Conservation (phyloP, 2,329 filamentous ascomycete genomes). For the Colletotrichum simmondsii region DNA sequence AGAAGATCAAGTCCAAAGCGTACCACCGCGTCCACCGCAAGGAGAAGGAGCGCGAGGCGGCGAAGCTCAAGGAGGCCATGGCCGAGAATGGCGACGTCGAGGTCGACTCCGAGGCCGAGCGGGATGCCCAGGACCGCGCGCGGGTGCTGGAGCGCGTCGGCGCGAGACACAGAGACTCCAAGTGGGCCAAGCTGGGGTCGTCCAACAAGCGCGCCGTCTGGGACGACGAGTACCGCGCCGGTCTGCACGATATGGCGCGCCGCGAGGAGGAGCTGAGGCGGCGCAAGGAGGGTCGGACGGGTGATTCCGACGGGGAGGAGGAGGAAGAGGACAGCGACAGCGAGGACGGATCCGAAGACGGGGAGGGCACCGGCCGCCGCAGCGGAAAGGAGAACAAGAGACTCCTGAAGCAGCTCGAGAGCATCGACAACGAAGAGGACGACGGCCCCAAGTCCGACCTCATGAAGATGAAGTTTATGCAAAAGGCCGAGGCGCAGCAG, state of each 20-base stretch:
- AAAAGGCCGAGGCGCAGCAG: slow-evolving; percentile 81
- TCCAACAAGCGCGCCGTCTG: slow-evolving; percentile 83
- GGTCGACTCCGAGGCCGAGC: slow-evolving; percentile 73
- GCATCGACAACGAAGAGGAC: slow-evolving; percentile 54
- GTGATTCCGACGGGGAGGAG: slow-evolving; percentile 49
- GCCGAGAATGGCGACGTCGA: slow-evolving; percentile 69
- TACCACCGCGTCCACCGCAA: slow-evolving; percentile 93
- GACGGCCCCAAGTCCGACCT: slow-evolving; percentile 73
- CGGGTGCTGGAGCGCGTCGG: slow-evolving; percentile 88
- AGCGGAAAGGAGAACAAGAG: slow-evolving; percentile 52
- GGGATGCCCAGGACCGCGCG: slow-evolving; percentile 74
- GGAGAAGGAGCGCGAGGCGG: slow-evolving; percentile 67
- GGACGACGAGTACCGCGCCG: slow-evolving; percentile 87
- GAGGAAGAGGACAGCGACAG: slow-evolving; percentile 47
- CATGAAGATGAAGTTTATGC: slow-evolving; percentile 93
- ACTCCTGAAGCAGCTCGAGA: slow-evolving; percentile 57
- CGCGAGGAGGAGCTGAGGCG: slow-evolving; percentile 84
- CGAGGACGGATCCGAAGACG: slow-evolving; percentile 59
- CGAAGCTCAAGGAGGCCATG: slow-evolving; percentile 62
- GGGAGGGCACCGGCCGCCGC: slow-evolving; percentile 51
- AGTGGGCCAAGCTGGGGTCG: slow-evolving; percentile 89
- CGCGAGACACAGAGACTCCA: slow-evolving; percentile 86
- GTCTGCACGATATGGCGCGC: slow-evolving; percentile 83
- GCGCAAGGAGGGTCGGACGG: slow-evolving; percentile 78
- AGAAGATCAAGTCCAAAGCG: slow-evolving; percentile 98